These are phyloP conservation scores for Spongiforma sp. DNA, from an alignment of 1,284 basidiomycete genomes.

Conservation along the genomic window DNA sequence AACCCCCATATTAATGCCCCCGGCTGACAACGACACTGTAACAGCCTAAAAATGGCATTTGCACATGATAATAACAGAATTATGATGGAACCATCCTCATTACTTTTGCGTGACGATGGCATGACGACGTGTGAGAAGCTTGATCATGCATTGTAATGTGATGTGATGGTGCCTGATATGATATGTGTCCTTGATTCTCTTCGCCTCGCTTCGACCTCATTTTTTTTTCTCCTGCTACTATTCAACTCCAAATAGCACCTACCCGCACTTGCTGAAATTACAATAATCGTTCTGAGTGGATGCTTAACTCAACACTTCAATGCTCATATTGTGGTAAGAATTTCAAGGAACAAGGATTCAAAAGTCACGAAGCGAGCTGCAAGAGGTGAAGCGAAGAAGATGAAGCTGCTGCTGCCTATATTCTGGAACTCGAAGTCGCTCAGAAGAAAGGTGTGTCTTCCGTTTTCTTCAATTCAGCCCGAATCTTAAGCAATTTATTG, in stretches of 20 bases:
- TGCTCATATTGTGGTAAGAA: too few species aligned
- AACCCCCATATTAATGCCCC: not conserved
- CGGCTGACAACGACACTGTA: not conserved
- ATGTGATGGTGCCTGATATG: not conserved
- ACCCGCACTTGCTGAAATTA: not conserved
- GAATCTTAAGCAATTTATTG: not conserved
- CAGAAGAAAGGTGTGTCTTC: too few species aligned
- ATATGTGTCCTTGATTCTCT: not conserved
- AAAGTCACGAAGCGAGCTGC: too few species aligned
- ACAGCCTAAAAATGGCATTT: not conserved
- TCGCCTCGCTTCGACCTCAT: too few species aligned
- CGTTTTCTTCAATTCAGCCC: not conserved
- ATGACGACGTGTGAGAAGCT: not conserved
- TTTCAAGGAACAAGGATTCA: too few species aligned
- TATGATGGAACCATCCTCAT: not conserved
- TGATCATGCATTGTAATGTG: not conserved
- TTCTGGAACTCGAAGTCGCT: too few species aligned
- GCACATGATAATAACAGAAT: not conserved
- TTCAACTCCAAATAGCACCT: too few species aligned
- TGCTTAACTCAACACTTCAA: too few species aligned
- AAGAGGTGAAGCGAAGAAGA: too few species aligned
- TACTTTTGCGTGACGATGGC: not conserved
- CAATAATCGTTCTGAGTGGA: too few species aligned
- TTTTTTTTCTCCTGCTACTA: too few species aligned
- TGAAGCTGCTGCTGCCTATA: too few species aligned